Evolutionary conservation across 257 asterid species (phyloP).

Genomic region (Petunia secreta): DNA sequence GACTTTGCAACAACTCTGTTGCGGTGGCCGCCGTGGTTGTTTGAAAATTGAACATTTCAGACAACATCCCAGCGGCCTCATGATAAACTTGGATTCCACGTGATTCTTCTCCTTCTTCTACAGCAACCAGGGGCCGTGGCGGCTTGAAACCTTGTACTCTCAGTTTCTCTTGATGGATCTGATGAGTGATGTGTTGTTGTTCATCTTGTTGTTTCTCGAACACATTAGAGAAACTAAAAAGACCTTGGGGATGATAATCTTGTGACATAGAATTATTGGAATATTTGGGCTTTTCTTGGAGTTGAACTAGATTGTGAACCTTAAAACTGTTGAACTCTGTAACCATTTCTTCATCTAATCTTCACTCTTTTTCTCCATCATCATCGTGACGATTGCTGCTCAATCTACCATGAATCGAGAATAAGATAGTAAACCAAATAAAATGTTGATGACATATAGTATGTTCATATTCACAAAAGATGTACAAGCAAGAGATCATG

Average conservation of each 20-base stretch:
- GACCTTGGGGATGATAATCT: constrained; percentile 72
- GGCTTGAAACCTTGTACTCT: constrained; percentile 68
- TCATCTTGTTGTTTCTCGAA: constrained; percentile 76
- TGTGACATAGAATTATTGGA: constrained; percentile 71
- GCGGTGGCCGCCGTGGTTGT: constrained; percentile 46
- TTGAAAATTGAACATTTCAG: constrained; percentile 79
- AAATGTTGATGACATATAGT: background rate
- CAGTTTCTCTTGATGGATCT: constrained; percentile 88
- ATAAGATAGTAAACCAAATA: constrained; percentile 5
- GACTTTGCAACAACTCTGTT: constrained; percentile 60
- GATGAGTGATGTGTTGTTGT: constrained; percentile 58
- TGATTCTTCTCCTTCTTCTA: constrained; percentile 57
- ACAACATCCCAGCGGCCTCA: constrained; percentile 73
- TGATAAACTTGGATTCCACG: constrained; percentile 54
- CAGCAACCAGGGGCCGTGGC: constrained; percentile 46
- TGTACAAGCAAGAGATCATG: constrained; percentile 1
- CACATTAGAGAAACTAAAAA: constrained; percentile 76
- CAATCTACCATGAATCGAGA: background rate
- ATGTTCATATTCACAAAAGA: background rate
- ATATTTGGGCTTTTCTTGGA: constrained; percentile 25
- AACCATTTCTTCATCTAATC: background rate
- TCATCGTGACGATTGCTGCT: background rate
- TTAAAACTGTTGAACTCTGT: background rate
- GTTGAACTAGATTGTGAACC: constrained; percentile 33
- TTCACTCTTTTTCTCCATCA: background rate